Percentiles rank a stretch among this genome's conserved stretches.
Evolutionary conservation across 2,329 filamentous ascomycete species (phyloP).

Genomic region (Aspergillus sp.): DNA sequence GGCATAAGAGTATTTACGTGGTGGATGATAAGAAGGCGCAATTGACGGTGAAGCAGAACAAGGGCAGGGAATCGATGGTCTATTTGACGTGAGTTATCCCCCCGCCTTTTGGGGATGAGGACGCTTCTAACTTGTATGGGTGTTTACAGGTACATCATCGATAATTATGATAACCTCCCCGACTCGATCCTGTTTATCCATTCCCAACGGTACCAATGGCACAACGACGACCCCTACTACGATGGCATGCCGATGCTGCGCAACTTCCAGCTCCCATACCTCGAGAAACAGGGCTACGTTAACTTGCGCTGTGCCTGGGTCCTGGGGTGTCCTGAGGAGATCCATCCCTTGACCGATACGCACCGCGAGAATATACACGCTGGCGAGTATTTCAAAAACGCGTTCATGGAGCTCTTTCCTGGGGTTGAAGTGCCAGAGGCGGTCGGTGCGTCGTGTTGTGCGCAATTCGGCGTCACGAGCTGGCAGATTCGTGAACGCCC

Average conservation of each 20-base stretch:
- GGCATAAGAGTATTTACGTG: slow-evolving; percentile 57
- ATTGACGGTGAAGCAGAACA: slow-evolving; percentile 50
- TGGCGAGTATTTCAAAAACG: slow-evolving; percentile 50
- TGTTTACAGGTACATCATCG: slow-evolving; percentile 41
- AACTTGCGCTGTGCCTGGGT: slow-evolving; percentile 56
- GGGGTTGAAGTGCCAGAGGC: slow-evolving; percentile 39
- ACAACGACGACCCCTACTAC: slow-evolving; percentile 55
- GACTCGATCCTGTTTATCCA: slow-evolving; percentile 45
- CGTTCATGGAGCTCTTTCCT: slow-evolving; percentile 52
- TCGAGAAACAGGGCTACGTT: slow-evolving; percentile 53
- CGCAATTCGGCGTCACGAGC: slow-evolving; percentile 54
- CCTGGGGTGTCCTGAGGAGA: slow-evolving; percentile 53
- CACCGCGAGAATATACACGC: slow-evolving; percentile 49
- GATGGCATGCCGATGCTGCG: slow-evolving; percentile 51
- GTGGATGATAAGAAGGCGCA: slow-evolving; percentile 51
- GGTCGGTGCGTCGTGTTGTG: slow-evolving; percentile 55
- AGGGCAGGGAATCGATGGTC: slow-evolving; percentile 46
- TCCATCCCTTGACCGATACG: slow-evolving; percentile 46
- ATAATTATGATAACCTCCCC: slow-evolving; percentile 43
- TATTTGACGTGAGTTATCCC: slow-evolving; percentile 41
- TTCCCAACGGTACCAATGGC: slow-evolving; percentile 43
- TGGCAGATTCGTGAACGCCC: slow-evolving; percentile 48
- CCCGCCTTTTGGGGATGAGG: not conserved
- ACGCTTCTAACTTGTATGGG: not conserved
- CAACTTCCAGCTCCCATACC: slow-evolving; percentile 50